Conservation (phyloP, 371 early-diverging fungal genomes). For the Mucor velutinosus region DNA sequence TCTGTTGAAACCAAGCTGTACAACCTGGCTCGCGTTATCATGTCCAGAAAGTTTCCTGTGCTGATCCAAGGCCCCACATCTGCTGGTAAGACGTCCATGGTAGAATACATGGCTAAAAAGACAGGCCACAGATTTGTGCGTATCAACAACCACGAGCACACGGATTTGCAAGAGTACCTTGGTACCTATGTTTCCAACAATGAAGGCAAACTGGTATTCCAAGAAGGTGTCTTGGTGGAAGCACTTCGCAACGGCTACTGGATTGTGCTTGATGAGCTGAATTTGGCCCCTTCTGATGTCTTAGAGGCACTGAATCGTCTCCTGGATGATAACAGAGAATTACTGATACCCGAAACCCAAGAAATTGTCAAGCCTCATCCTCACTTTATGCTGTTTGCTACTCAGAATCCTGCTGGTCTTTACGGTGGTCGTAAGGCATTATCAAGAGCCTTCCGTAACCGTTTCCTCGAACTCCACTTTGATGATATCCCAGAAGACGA, state of each 20-base stretch:
- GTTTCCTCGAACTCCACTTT: conserved; percentile 98
- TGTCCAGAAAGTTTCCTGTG: conserved; percentile 93
- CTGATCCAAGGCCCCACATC: conserved; percentile 99
- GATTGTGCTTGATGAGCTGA: conserved; percentile 99
- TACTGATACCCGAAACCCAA: conserved; percentile 97
- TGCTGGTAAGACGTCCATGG: conserved; percentile 99
- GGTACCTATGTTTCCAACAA: conserved; percentile 89
- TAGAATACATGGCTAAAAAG: conserved; percentile 94
- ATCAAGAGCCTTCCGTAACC: conserved; percentile 99
- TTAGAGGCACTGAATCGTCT: conserved; percentile 99
- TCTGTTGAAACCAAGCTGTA: conserved; percentile 86
- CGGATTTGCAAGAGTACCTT: conserved; percentile 98
- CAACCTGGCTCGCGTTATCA: conserved; percentile 92
- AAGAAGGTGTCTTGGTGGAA: conserved; percentile 96
- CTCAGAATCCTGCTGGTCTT: conserved; percentile 98
- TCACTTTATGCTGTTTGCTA: conserved; percentile 99
- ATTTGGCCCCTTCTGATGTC: conserved; percentile 99
- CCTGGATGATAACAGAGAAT: conserved; percentile 98
- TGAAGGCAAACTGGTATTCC: conserved; percentile 89
- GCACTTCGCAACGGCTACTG: conserved; percentile 98
- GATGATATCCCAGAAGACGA: conserved; percentile 93
- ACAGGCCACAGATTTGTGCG: conserved; percentile 96
- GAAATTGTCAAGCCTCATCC: conserved; percentile 95
- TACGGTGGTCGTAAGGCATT: conserved; percentile 99
- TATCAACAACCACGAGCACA: conserved; percentile 99